These are phyloP conservation scores for Pythium insidiosum DNA, from an alignment of 352 stramenopile species.

Conservation along the genomic window DNA sequence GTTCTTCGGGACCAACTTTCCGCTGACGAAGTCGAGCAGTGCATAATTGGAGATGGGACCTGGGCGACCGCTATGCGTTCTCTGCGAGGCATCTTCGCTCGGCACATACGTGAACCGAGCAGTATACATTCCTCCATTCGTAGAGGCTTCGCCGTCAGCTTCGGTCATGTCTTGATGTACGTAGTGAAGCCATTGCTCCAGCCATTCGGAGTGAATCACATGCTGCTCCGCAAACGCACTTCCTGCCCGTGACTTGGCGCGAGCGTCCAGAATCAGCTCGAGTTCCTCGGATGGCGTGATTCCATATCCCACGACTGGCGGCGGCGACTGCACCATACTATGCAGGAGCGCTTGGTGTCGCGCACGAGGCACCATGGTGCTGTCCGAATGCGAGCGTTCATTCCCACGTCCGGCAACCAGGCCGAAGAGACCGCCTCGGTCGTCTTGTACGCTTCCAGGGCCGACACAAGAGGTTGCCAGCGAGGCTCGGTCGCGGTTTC, in stretches of 20 bases:
- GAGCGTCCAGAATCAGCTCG: conserved; percentile 41
- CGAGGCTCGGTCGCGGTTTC: background rate
- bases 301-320: no score
- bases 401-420: no score
- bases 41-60: conserved; percentile 57
- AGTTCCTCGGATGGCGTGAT: conserved; percentile 53
- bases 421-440: no score
- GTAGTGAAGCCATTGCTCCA: conserved; percentile 63
- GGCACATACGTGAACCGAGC: no score
- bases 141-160: no score
- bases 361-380: no score
- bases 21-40: conserved; percentile 60
- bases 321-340: no score
- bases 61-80: conserved; percentile 18
- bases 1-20: conserved; percentile 37
- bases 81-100: background rate
- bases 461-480: no score
- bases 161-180: conserved; percentile 31
- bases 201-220: conserved; percentile 50
- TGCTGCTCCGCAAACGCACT: conserved; percentile 21
- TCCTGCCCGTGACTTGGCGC: conserved; percentile 19
- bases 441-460: no score
- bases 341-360: no score
- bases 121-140: no score
- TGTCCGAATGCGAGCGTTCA: no score